Percentiles rank a stretch among this genome's conserved stretches.
phyloP scores from a whole-genome alignment of 2,329 filamentous ascomycete species.

The Macroventuria anomochaeta region DNA sequence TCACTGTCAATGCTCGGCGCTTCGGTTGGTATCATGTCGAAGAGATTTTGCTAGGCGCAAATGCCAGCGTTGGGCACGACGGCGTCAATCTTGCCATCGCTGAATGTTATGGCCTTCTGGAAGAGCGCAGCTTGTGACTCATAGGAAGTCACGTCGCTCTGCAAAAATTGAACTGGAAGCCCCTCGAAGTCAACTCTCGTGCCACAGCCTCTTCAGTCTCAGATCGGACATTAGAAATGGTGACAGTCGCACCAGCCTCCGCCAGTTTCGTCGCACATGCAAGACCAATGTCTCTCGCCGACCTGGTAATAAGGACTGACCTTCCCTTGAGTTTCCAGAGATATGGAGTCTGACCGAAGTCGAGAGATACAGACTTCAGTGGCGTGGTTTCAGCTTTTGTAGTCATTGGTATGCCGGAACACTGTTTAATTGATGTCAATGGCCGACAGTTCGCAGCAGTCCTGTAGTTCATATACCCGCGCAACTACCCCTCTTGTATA shows the following conservation, averaged over 20 bases:
- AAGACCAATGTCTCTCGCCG: conserved; percentile 37
- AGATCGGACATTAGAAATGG: conserved; percentile 32
- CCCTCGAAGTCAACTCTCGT: conserved; percentile 21
- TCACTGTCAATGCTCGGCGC: conserved; percentile 17
- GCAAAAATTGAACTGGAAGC: conserved; percentile 36
- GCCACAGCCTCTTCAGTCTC: conserved; percentile 19
- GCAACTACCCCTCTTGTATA: too few species aligned
- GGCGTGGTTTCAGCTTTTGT: background rate
- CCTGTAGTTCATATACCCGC: background rate
- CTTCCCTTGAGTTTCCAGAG: conserved; percentile 23
- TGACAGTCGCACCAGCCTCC: conserved; percentile 33
- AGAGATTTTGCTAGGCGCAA: conserved; percentile 29
- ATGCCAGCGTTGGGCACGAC: conserved; percentile 43
- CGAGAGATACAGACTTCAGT: conserved; percentile 12
- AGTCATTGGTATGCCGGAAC: background rate
- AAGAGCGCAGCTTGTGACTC: conserved; percentile 38
- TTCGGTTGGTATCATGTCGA: conserved; percentile 27
- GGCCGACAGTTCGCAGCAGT: background rate
- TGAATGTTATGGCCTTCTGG: conserved; percentile 36
- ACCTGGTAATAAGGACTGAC: conserved; percentile 36
- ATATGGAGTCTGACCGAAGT: conserved; percentile 22
- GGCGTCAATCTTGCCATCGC: conserved; percentile 37
- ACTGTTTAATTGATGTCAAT: background rate
- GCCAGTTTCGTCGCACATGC: conserved; percentile 28
- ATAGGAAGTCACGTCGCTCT: conserved; percentile 42